Base-by-base conservation (phyloP, 768 basidiomycete genomes). In the Sporobolomyces pararoseus region DNA sequence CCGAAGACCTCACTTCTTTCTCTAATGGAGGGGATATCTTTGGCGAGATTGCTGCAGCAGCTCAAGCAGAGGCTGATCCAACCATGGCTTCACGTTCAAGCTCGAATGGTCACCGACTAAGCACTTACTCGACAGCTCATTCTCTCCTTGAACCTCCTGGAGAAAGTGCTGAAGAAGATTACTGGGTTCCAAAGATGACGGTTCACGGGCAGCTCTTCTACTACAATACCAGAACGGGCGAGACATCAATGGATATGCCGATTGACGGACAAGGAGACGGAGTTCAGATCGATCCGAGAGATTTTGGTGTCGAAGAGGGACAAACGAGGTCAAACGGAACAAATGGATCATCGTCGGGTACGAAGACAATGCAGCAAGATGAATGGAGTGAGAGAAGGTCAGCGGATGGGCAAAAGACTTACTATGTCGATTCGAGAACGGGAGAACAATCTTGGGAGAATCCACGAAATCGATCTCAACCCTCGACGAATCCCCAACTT, bases 141-240 rank as follows among this genome's bases (percentile, higher is more conserved):
- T 39, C 47, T 4, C 12, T 35, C 32, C 42, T 31, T 7, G 44
- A 17, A 4, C n/a, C 13, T 25, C 27, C 37, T 17, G 16, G 44
- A 9, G 66, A 49, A 39, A 34, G 44, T 10, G 44, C 46, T 0
- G 66, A 63, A 19, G 68, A 84, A 75, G 89, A 94, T 75, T 94
- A 88, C 80, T 97, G 94, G 94, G 86, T 93, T 78, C 94, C 94
- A 16, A 85, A 87, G 75, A 85, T 95, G 46, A 89, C 89, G 4
- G 80, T 83, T 51, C 86, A 89, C 75, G 90, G 91, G 59, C 90
- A 90, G 85, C 92, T 99, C 78, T 94, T 87, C 82, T 99, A 97
- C 81, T 85, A 91, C 72, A 99, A 98, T 77, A 91, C 90, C 1
- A 72, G 78, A 27, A 82, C 82, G 7, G 81, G 81, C 29, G 80